Conservation (phyloP, 139 green algal genomes). For the Zygnema cylindricum region DNA sequence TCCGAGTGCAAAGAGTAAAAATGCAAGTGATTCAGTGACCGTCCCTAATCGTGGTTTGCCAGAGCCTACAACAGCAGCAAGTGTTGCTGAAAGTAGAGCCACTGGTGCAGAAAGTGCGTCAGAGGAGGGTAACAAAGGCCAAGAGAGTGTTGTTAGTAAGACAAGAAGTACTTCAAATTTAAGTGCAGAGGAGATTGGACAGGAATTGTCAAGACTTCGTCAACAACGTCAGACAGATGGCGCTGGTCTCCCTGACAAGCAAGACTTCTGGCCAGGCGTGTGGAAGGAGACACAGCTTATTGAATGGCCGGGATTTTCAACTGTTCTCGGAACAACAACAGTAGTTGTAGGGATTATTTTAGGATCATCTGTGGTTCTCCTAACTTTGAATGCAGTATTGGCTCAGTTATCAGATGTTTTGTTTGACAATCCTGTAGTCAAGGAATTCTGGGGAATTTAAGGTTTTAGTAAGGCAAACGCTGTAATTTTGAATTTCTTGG, state of each 20-base stretch:
- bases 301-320: slow-evolving; percentile 67
- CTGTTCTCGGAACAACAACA: slow-evolving; percentile 68
- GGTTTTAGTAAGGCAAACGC: too few relatives aligned
- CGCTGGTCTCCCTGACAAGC: neutral
- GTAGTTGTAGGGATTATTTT: slow-evolving; percentile 71
- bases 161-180: neutral
- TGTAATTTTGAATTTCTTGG: too few relatives aligned
- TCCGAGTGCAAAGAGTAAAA: too few relatives aligned
- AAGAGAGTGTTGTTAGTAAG: neutral
- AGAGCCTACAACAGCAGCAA: neutral
- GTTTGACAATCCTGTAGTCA: slow-evolving; percentile 35
- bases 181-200: neutral
- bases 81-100: neutral
- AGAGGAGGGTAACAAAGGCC: too few relatives aligned
- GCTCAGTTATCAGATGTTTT: slow-evolving; percentile 60
- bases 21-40: too few relatives aligned
- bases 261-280: slow-evolving; percentile 63
- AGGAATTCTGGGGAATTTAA: slow-evolving; percentile 29
- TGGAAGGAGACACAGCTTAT: slow-evolving; percentile 72
- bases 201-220: neutral
- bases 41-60: neutral
- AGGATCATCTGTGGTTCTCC: slow-evolving; percentile 61
- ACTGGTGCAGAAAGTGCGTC: neutral
- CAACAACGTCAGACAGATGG: neutral
- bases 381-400: slow-evolving; percentile 68